phyloP scores from a whole-genome alignment of 345 rosid genomes.

The Acer saccharum region DNA sequence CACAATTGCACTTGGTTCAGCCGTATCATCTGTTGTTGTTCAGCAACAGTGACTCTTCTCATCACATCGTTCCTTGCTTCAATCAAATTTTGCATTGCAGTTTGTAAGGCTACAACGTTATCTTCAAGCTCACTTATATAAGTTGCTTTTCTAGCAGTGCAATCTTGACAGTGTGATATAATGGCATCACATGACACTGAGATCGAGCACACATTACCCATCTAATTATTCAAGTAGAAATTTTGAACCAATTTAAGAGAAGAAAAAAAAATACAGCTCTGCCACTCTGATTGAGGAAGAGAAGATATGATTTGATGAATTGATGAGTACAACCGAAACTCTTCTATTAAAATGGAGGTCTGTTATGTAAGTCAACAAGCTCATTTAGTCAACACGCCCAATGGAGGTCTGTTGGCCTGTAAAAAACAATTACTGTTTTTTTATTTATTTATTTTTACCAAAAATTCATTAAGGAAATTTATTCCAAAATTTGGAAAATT shows the following conservation, averaged over 20 bases:
- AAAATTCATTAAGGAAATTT: too few relatives aligned
- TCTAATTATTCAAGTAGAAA: neutral
- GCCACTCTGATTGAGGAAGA: too few relatives aligned
- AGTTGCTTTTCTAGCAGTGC: neutral
- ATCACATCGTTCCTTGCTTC: neutral
- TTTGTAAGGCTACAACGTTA: neutral
- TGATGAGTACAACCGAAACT: too few relatives aligned
- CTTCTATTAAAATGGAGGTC: too few relatives aligned
- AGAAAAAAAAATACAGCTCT: neutral
- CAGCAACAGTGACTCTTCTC: neutral
- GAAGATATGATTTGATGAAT: too few relatives aligned
- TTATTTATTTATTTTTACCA: too few relatives aligned
- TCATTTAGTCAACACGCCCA: too few relatives aligned
- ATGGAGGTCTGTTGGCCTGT: too few relatives aligned
- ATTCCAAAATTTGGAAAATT: too few relatives aligned
- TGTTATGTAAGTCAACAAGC: too few relatives aligned
- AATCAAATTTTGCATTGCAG: neutral
- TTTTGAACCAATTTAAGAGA: too few relatives aligned
- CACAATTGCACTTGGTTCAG: neutral
- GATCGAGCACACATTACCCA: neutral
- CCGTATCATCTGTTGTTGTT: neutral
- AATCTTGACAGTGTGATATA: neutral
- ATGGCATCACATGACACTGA: slow-evolving; percentile 2
- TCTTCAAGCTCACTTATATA: neutral
- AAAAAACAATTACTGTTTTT: too few relatives aligned